A percentile compares a stretch with the other conserved stretches of the same genome.
Conservation (phyloP, 305 asterid genomes). For the Fraxinus xanthoxyloides region DNA sequence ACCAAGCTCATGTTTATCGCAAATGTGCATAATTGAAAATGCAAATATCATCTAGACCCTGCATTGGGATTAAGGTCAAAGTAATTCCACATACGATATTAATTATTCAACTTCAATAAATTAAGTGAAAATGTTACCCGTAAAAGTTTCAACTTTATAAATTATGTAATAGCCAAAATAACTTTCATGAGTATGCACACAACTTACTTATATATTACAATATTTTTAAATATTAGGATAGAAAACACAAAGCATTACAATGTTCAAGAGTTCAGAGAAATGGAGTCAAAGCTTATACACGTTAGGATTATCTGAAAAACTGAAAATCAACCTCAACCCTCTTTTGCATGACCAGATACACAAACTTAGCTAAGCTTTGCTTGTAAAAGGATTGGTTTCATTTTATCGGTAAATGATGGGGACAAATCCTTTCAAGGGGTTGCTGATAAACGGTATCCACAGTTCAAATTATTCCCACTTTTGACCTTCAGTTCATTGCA, state of each 20-base stretch:
- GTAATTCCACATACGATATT: neutral
- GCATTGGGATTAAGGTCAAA: neutral
- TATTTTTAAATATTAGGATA: neutral
- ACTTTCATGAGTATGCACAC: neutral
- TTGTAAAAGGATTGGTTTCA: neutral
- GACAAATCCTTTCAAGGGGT: neutral
- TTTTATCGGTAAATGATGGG: neutral
- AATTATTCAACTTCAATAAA: neutral
- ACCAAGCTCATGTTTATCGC: neutral
- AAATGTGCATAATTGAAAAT: neutral
- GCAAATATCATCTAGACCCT: neutral
- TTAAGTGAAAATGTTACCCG: neutral
- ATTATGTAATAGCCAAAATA: neutral
- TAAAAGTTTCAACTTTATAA: neutral
- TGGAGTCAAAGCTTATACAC: neutral
- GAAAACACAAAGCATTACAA: neutral
- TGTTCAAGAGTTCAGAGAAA: neutral
- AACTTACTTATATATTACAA: neutral
- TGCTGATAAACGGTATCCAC: neutral
- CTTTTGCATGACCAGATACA: neutral
- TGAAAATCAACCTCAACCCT: neutral
- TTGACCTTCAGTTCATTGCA: neutral
- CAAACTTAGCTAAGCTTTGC: neutral
- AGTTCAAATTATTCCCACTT: neutral
- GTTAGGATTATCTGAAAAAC: neutral